Evolutionary conservation across 192 early-diverging fungal genomes (phyloP), one percentile per base, ranked within the genome.

Genomic region (Backusella morwellensis): DNA sequence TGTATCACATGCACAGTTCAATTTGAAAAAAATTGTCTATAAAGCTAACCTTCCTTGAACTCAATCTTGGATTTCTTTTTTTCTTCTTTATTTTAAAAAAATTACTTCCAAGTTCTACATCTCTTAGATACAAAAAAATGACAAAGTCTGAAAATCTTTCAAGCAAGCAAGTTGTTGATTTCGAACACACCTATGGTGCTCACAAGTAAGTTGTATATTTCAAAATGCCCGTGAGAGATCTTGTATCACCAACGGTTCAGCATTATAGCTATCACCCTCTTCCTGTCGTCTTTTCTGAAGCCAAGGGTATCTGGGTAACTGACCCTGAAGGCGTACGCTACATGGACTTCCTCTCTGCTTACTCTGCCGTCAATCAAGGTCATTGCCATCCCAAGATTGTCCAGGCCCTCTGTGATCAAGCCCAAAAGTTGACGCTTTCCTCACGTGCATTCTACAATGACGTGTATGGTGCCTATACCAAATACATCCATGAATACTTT

Each of bases 361-460:
- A 96, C 80, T 92, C 91, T 34, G 94, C 94, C 26, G 91, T 93
- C 19, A 96, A 96, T 83, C 95, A 96, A 78, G 93, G 96, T 70
- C 97, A 99, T 85, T 95, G 93, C 75, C 97, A 99, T 81, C 98
- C 98, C 59, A 96, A 93, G 85, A 98, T 99, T 71, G 87, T 99
- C 76, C 83, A 91, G 77, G 95, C 96, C 1, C 87, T 99, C 34
- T 91, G 92, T 52, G 92, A 96, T 72, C 98, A 99, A 86, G 95
- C 98, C 1, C 86, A 90, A 52, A 90, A 85, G 75, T 88, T 98
- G 34, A 90, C 93, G 26, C 88, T 99, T 68, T 92, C 90, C 70
- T 99, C 98, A 54, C 91, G 98, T 44, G 98, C 98, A 6, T 99
- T 99, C 86, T 95, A 97, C 87, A 99, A 98, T 86, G 93, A 97